Conservation (phyloP, 164 flowering plant genomes). For the Annona cherimola region DNA sequence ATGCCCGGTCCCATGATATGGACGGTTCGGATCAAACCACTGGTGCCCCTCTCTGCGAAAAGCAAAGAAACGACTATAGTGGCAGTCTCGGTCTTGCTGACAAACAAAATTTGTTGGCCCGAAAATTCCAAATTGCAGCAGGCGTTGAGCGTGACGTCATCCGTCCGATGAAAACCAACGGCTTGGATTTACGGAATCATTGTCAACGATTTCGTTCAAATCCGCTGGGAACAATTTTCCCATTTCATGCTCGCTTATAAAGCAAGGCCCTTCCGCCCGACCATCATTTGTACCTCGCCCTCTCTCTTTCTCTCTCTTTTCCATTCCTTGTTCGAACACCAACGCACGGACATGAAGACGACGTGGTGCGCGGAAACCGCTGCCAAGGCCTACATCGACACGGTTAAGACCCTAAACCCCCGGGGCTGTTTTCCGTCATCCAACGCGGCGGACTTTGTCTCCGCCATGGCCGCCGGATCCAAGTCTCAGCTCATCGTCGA, state of each 20-base stretch:
- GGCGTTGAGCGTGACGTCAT: neutral
- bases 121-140: neutral
- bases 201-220: neutral
- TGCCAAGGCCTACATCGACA: constrained; percentile 71
- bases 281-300: neutral
- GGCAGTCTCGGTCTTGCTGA: neutral
- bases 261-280: neutral
- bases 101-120: neutral
- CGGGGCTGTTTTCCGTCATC: constrained; percentile 12
- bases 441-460: constrained; percentile 46
- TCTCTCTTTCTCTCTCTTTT: neutral
- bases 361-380: constrained; percentile 85
- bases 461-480: constrained; percentile 64
- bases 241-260: neutral
- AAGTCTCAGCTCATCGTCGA: constrained; percentile 43
- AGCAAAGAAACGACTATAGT: neutral
- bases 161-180: neutral
- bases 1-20: too few relatives aligned
- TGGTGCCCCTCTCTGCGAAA: neutral
- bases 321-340: neutral
- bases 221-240: neutral
- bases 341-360: constrained; percentile 31
- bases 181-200: neutral
- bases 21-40: too few relatives aligned
- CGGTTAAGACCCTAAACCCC: constrained; percentile 58